phyloP scores from a whole-genome alignment of 2,329 filamentous ascomycete genomes.

The Pseudogymnoascus sp. region DNA sequence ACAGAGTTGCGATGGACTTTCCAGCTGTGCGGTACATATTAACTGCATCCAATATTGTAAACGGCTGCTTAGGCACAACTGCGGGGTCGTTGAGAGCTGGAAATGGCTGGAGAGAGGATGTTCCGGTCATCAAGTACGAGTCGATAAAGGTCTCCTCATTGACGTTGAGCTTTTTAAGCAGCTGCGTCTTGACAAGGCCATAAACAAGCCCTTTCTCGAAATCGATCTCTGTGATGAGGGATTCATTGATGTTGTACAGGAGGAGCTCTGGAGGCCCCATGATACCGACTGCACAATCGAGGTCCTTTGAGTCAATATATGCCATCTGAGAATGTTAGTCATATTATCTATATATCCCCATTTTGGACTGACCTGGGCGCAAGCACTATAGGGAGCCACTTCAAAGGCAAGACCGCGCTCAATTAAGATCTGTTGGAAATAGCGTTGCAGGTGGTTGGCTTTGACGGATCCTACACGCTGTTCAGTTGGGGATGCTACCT shows the following conservation, averaged over 20 bases:
- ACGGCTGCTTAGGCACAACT: slow-evolving; percentile 43
- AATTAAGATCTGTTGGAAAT: slow-evolving; percentile 67
- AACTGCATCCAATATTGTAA: slow-evolving; percentile 65
- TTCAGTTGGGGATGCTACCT: slow-evolving; percentile 24
- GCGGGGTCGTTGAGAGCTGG: slow-evolving; percentile 61
- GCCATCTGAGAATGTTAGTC: slow-evolving; percentile 51
- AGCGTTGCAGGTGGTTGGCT: slow-evolving; percentile 64
- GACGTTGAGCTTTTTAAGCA: slow-evolving; percentile 61
- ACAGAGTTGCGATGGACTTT: slow-evolving; percentile 63
- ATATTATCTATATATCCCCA: neutral
- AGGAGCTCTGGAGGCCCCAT: slow-evolving; percentile 81
- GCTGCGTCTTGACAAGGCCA: slow-evolving; percentile 56
- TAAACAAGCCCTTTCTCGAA: slow-evolving; percentile 60
- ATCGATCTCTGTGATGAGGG: slow-evolving; percentile 57
- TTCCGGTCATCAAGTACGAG: slow-evolving; percentile 74
- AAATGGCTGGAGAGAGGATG: slow-evolving; percentile 69
- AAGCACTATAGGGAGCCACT: slow-evolving; percentile 80
- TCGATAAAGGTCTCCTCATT: slow-evolving; percentile 72
- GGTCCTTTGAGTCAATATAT: slow-evolving; percentile 63
- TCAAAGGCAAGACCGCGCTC: slow-evolving; percentile 65
- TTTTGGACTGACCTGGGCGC: slow-evolving; percentile 61
- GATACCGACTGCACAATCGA: slow-evolving; percentile 64
- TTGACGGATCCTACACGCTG: slow-evolving; percentile 54
- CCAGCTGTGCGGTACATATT: slow-evolving; percentile 67
- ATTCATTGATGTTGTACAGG: slow-evolving; percentile 73